Conservation (phyloP, 495 filamentous ascomycete species). For the Penicillium silybi region DNA sequence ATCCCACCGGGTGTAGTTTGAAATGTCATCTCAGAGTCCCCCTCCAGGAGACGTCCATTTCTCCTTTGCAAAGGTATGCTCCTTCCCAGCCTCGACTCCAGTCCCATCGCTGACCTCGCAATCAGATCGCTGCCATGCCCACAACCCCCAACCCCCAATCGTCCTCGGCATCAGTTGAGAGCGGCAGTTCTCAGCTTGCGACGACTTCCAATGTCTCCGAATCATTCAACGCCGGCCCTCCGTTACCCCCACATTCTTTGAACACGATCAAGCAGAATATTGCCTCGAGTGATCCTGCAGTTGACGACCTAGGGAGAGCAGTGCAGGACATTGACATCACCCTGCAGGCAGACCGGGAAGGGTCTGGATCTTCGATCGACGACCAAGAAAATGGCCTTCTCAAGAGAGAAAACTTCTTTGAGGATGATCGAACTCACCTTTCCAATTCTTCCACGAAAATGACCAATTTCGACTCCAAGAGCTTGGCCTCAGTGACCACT, state of each 20-base stretch:
- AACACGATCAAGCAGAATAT: constrained; percentile 16
- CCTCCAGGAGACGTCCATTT: constrained; percentile 31
- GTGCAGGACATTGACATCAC: constrained; percentile 34
- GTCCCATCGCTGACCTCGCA: not conserved
- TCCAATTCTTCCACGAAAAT: constrained; percentile 78
- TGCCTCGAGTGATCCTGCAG: constrained; percentile 21
- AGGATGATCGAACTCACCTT: constrained; percentile 61
- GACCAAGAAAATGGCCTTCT: constrained; percentile 30
- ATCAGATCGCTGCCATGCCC: constrained; percentile 45
- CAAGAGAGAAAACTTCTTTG: constrained; percentile 43
- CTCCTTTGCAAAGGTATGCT: constrained; percentile 44
- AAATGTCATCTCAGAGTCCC: constrained; percentile 37
- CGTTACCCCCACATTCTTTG: constrained; percentile 19
- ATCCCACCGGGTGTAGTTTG: constrained; percentile 10
- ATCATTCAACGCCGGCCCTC: constrained; percentile 14
- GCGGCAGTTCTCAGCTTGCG: constrained; percentile 16
- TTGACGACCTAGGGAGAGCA: constrained; percentile 32
- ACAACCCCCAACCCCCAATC: constrained; percentile 27
- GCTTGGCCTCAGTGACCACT: constrained; percentile 83
- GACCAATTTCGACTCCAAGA: constrained; percentile 85
- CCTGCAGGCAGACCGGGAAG: constrained; percentile 27
- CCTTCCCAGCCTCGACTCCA: not conserved
- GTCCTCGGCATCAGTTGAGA: constrained; percentile 24
- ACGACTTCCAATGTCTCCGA: constrained; percentile 17
- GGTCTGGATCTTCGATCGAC: constrained; percentile 24